Evolutionary conservation across 257 asterid genomes (phyloP).

Genomic region (Solanum boliviense): DNA sequence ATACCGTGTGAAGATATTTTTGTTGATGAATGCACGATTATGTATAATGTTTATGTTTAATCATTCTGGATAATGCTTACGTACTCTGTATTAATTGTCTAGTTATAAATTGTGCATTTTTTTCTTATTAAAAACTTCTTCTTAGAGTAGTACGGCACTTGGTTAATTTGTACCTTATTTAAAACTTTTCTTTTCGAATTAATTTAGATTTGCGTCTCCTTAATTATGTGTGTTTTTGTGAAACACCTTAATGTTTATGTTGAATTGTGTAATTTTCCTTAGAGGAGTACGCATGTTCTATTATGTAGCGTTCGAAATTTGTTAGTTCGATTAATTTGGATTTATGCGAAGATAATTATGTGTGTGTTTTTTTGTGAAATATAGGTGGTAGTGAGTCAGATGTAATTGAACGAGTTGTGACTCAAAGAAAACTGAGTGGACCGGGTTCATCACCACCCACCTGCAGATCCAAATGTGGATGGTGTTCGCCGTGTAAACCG

Average conservation of each 20-base stretch:
- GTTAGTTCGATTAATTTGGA: background rate
- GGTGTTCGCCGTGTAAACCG: slow-evolving; percentile 63
- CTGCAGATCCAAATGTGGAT: slow-evolving; percentile 77
- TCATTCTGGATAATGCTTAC: background rate
- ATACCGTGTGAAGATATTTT: background rate
- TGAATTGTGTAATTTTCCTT: background rate
- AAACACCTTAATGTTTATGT: background rate
- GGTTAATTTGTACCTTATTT: background rate
- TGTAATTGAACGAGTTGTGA: background rate
- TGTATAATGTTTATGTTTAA: background rate
- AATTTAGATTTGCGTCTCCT: no score
- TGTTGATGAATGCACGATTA: background rate
- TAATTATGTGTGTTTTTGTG: background rate
- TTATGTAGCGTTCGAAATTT: background rate
- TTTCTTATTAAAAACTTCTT: no score
- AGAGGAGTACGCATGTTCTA: background rate
- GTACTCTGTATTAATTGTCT: no score
- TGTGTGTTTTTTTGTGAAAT: background rate
- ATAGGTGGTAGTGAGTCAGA: background rate
- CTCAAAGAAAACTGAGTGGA: background rate
- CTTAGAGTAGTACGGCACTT: background rate
- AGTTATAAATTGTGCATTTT: background rate
- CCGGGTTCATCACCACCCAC: slow-evolving; percentile 75
- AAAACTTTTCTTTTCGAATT: no score
- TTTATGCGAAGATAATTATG: background rate